Conservation (phyloP, 2,329 filamentous ascomycete species). For the Claviceps arundinis region DNA sequence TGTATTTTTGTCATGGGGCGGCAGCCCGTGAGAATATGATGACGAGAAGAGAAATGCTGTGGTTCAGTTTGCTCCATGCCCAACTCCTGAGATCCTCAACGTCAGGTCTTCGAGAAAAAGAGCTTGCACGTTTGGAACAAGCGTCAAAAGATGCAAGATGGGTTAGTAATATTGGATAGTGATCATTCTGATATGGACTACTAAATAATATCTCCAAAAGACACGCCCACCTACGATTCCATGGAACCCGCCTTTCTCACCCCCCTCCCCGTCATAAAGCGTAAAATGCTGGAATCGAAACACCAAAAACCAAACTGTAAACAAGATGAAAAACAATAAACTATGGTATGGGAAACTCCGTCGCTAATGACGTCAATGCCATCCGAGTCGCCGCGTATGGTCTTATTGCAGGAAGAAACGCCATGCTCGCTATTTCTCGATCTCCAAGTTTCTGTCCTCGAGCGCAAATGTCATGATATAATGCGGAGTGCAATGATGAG, state of each 20-base stretch:
- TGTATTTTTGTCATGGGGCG: too few species aligned
- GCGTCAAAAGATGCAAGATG: not conserved
- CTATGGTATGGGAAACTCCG: conserved; percentile 18
- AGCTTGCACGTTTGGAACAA: too few species aligned
- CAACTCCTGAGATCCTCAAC: too few species aligned
- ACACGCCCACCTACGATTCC: not conserved
- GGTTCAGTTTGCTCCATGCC: too few species aligned
- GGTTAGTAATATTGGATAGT: not conserved
- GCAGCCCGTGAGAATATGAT: too few species aligned
- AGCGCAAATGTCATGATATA: not conserved
- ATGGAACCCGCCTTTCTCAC: too few species aligned
- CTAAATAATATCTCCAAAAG: not conserved
- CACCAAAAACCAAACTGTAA: not conserved
- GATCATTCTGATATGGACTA: not conserved
- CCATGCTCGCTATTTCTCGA: not conserved
- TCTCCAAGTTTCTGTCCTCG: not conserved
- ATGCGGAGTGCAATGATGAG: not conserved
- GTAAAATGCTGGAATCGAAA: not conserved
- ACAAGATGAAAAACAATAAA: not conserved
- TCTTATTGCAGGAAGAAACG: not conserved
- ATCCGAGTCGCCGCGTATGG: not conserved
- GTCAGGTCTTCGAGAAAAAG: too few species aligned
- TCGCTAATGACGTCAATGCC: conserved; percentile 22
- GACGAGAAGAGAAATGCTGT: too few species aligned
- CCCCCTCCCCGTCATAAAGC: not conserved